These are phyloP conservation scores for Cyclotella cryptica DNA, from an alignment of 108 stramenopile species.

Conservation along the genomic window DNA sequence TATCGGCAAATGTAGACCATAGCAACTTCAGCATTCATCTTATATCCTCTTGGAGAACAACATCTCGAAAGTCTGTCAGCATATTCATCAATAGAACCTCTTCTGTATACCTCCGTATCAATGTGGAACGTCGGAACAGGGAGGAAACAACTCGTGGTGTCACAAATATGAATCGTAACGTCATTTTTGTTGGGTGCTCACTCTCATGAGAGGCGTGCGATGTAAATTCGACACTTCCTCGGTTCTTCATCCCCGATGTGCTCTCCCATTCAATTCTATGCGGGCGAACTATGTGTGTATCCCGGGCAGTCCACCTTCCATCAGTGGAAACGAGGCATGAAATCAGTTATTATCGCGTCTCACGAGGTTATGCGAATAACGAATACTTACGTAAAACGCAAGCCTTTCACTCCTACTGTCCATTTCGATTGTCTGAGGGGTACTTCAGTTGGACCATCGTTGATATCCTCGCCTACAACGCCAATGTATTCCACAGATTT, in stretches of 20 bases:
- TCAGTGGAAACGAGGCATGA: too few relatives aligned
- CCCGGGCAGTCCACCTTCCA: slow-evolving; percentile 65
- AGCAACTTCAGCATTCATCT: slow-evolving; percentile 15
- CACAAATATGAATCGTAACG: slow-evolving; percentile 64
- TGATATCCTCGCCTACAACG: slow-evolving; percentile 13
- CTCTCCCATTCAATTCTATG: slow-evolving; percentile 75
- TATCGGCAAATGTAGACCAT: too few relatives aligned
- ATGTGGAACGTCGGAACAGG: slow-evolving; percentile 60
- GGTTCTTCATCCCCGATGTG: slow-evolving; percentile 74
- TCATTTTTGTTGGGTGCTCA: slow-evolving; percentile 60
- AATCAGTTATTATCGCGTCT: too few relatives aligned
- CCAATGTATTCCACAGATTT: slow-evolving; percentile 68
- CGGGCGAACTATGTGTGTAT: slow-evolving; percentile 60
- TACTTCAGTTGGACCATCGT: background rate
- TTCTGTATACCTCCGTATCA: slow-evolving; percentile 62
- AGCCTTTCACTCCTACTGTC: slow-evolving; percentile 71
- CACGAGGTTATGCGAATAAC: background rate
- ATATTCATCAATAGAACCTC: slow-evolving; percentile 67
- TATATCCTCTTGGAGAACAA: slow-evolving; percentile 62
- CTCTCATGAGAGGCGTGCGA: background rate
- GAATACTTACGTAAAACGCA: slow-evolving; percentile 54
- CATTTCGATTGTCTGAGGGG: slow-evolving; percentile 64
- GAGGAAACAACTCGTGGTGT: slow-evolving; percentile 63
- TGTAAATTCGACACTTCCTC: slow-evolving; percentile 62
- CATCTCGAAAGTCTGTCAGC: slow-evolving; percentile 70